Evolutionary conservation across 2,329 filamentous ascomycete species (phyloP).

Genomic region (Aphanoascus verrucosus): DNA sequence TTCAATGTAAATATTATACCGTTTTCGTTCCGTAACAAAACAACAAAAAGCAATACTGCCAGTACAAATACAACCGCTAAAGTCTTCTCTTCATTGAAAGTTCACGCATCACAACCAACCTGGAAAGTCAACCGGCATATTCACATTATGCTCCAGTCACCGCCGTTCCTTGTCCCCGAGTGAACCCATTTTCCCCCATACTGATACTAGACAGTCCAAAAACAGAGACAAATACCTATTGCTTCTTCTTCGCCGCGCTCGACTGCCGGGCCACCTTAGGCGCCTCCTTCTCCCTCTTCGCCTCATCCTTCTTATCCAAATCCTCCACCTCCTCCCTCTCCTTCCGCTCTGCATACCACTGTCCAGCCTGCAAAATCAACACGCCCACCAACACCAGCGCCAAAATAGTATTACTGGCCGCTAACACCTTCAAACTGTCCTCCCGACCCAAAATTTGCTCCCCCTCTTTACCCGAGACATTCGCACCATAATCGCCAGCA

Average conservation of each 20-base stretch:
- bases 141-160: neutral
- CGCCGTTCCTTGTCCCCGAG: neutral
- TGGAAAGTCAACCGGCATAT: neutral
- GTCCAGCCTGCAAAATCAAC: conserved; percentile 82
- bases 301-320: conserved; percentile 46
- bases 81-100: neutral
- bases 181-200: neutral
- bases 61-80: neutral
- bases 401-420: conserved; percentile 91
- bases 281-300: conserved; percentile 11
- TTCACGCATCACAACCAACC: neutral
- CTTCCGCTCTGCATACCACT: conserved; percentile 97
- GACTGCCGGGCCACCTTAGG: conserved; percentile 19
- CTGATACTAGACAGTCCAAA: no score
- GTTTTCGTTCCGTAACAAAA: neutral
- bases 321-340: conserved; percentile 68
- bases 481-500: conserved; percentile 53
- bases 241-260: conserved; percentile 26
- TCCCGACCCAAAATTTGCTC: conserved; percentile 68
- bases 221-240: conserved; percentile 16
- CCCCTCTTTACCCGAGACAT: neutral
- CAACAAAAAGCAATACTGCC: neutral
- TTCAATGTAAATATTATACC: conserved; percentile 2
- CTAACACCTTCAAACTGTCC: conserved; percentile 80
- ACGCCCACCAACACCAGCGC: conserved; percentile 87